Evolutionary conservation across 2,329 filamentous ascomycete species (phyloP).

Genomic region (Xylariaceae sp.): DNA sequence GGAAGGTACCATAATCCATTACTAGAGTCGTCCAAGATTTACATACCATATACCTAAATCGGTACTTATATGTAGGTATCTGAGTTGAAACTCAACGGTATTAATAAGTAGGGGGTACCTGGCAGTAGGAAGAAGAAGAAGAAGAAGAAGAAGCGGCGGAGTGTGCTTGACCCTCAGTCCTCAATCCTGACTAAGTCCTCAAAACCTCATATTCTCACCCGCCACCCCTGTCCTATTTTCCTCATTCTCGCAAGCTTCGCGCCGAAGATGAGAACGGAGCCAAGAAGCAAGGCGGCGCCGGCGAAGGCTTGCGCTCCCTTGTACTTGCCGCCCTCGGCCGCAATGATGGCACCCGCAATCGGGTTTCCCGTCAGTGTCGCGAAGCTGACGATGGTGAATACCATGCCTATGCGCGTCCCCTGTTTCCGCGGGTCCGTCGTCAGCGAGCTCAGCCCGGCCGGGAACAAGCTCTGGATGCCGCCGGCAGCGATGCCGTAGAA

Average conservation of each 20-base stretch:
- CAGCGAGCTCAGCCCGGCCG: slow-evolving; percentile 52
- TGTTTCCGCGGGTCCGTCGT: slow-evolving; percentile 47
- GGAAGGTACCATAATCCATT: too few relatives aligned
- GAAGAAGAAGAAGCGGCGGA: too few relatives aligned
- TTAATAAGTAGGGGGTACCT: too few relatives aligned
- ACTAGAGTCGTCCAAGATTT: too few relatives aligned
- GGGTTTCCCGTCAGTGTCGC: slow-evolving; percentile 48
- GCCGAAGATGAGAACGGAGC: slow-evolving; percentile 34
- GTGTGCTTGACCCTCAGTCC: too few relatives aligned
- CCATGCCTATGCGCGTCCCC: slow-evolving; percentile 54
- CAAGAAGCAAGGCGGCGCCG: slow-evolving; percentile 38
- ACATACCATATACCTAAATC: too few relatives aligned
- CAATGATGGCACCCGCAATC: slow-evolving; percentile 46
- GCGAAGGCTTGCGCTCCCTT: slow-evolving; percentile 46
- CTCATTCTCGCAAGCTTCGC: slow-evolving; percentile 37
- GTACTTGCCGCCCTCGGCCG: slow-evolving; percentile 37
- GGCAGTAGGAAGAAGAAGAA: too few relatives aligned
- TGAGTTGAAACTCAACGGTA: too few relatives aligned
- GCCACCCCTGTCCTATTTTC: slow-evolving; percentile 34
- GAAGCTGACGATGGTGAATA: slow-evolving; percentile 51
- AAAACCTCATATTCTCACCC: slow-evolving; percentile 36
- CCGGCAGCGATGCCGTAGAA: slow-evolving; percentile 61
- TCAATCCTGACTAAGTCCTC: too few relatives aligned
- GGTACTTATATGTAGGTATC: too few relatives aligned
- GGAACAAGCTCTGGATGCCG: slow-evolving; percentile 61